A percentile compares a stretch with the other conserved stretches of the same genome.
These are phyloP conservation scores for Ganoderma sinense DNA, from an alignment of 1,284 basidiomycete species.

Conservation along the genomic window DNA sequence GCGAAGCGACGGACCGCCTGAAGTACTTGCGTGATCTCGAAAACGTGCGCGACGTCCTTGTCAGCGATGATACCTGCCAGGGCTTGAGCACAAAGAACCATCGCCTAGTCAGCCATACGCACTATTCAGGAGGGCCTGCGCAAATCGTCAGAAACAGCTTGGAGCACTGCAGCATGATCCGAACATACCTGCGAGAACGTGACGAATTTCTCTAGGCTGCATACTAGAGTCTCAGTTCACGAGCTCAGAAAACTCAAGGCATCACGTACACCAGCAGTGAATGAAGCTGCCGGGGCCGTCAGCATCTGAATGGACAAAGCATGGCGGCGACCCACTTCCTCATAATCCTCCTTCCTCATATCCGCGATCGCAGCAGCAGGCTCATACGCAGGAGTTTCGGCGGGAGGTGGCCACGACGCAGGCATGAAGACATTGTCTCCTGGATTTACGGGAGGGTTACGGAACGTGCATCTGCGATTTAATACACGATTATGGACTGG, in stretches of 20 bases:
- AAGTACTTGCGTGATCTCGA: constrained; percentile 59
- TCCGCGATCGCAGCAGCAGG: constrained; percentile 30
- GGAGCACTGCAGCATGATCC: background rate
- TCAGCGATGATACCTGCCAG: constrained; percentile 53
- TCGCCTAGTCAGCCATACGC: constrained; percentile 17
- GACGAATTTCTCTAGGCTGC: constrained; percentile 71
- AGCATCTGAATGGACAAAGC: background rate
- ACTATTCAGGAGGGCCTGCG: constrained; percentile 63
- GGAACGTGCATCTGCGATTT: constrained; percentile 50
- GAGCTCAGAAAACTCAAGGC: background rate
- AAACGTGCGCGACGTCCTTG: constrained; percentile 55
- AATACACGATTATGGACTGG: constrained; percentile 13
- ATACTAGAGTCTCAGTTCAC: background rate
- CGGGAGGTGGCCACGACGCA: constrained; percentile 37
- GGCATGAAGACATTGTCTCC: constrained; percentile 53
- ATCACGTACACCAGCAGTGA: constrained; percentile 59
- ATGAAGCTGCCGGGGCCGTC: constrained; percentile 50
- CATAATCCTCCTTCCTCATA: constrained; percentile 49
- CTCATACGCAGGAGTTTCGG: constrained; percentile 17
- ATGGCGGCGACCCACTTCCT: constrained; percentile 46
- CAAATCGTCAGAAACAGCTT: background rate
- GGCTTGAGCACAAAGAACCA: constrained; percentile 7
- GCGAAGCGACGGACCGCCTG: background rate
- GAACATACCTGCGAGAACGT: constrained; percentile 62
- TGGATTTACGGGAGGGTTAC: constrained; percentile 44